phyloP scores from a whole-genome alignment of 805 yeast genomes.

The Wickerhamomyces tratensis region DNA sequence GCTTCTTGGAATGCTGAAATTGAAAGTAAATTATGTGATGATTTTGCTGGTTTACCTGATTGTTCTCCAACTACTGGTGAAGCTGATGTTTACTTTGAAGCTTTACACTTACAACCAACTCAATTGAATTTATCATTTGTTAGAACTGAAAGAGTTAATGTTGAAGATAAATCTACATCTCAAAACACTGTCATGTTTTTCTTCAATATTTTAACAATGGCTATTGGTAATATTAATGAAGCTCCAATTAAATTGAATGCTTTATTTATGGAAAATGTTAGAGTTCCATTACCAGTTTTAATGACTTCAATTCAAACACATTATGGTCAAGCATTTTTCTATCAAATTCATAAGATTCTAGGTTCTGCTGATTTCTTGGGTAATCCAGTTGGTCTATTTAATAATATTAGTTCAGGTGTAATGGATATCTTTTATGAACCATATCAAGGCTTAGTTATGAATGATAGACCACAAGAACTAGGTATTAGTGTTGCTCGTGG shows the following conservation, averaged over 20 bases:
- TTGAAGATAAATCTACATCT: slow-evolving; percentile 50
- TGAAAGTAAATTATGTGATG: slow-evolving; percentile 52
- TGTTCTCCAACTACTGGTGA: slow-evolving; percentile 47
- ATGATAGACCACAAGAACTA: slow-evolving; percentile 90
- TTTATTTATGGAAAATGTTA: slow-evolving; percentile 74
- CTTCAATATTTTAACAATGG: slow-evolving; percentile 86
- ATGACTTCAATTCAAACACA: slow-evolving; percentile 67
- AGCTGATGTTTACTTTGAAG: slow-evolving; percentile 84
- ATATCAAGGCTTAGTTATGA: slow-evolving; percentile 88
- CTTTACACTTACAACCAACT: slow-evolving; percentile 85
- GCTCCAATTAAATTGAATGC: slow-evolving; percentile 92
- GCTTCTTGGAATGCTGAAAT: slow-evolving; percentile 54
- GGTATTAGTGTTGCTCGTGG: slow-evolving; percentile 97
- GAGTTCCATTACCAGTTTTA: slow-evolving; percentile 75
- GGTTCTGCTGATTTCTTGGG: slow-evolving; percentile 97
- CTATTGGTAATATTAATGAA: slow-evolving; percentile 92
- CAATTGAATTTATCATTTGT: slow-evolving; percentile 85
- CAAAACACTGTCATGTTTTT: slow-evolving; percentile 67
- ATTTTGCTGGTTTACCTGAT: slow-evolving; percentile 55
- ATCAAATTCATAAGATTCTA: slow-evolving; percentile 82
- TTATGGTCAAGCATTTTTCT: slow-evolving; percentile 85
- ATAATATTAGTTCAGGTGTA: slow-evolving; percentile 88
- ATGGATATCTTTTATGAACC: slow-evolving; percentile 97
- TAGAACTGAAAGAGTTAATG: slow-evolving; percentile 70
- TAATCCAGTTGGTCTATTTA: slow-evolving; percentile 94